These are phyloP conservation scores for Trametes versicolor DNA, from an alignment of 1,284 basidiomycete genomes.

Conservation along the genomic window DNA sequence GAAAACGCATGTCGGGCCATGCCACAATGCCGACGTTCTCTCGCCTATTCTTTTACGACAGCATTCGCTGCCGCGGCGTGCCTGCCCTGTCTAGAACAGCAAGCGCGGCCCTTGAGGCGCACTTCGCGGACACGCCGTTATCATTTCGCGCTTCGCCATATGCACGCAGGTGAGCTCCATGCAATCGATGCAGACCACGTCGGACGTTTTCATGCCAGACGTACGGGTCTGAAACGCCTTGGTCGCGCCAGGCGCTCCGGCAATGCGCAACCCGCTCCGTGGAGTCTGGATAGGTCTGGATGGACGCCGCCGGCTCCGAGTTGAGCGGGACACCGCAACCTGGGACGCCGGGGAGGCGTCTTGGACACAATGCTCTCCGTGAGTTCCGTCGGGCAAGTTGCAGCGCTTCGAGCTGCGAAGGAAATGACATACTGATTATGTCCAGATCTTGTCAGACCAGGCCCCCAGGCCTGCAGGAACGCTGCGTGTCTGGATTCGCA, in stretches of 20 bases:
- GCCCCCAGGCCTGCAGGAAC: no score
- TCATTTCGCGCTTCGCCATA: not conserved
- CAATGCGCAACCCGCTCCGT: not conserved
- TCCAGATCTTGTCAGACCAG: no score
- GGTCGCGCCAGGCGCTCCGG: not conserved
- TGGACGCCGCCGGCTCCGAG: constrained; percentile 5
- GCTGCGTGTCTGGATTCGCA: no score
- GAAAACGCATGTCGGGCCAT: constrained; percentile 15
- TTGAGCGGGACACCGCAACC: not conserved
- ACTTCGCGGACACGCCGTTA: not conserved
- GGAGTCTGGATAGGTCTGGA: not conserved
- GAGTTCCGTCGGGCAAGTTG: no score
- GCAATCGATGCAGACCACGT: not conserved
- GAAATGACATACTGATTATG: no score
- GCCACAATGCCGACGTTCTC: constrained; percentile 9
- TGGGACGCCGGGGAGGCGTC: no score
- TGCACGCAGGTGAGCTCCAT: no score
- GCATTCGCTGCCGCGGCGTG: constrained; percentile 4
- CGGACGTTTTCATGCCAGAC: no score
- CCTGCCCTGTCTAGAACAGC: constrained; percentile 12
- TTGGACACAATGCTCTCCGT: no score
- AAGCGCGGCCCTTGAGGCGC: not conserved
- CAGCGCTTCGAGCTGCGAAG: no score
- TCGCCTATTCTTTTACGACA: constrained; percentile 18
- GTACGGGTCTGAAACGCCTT: no score